phyloP scores from a whole-genome alignment of 352 stramenopile genomes.

The Peronospora farinosa region DNA sequence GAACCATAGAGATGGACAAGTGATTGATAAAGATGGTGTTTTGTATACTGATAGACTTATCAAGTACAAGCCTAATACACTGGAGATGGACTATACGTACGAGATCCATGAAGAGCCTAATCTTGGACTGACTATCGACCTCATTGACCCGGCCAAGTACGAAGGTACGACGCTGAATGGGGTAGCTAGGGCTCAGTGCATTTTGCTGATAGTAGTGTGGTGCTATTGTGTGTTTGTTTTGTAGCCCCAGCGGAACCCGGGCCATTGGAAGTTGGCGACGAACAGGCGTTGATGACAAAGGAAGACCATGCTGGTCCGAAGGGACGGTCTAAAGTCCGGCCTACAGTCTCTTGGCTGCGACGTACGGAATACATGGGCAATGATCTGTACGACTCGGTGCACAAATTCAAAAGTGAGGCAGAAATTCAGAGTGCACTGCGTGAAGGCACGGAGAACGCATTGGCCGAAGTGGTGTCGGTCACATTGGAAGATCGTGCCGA shows the following conservation, averaged over 20 bases:
- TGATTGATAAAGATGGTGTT: not conserved
- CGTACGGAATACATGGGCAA: conserved; percentile 84
- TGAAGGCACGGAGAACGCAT: conserved; percentile 72
- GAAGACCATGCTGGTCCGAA: conserved; percentile 42
- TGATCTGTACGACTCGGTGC: conserved; percentile 77
- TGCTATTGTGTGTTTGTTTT: conserved; percentile 11
- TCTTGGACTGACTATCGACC: conserved; percentile 68
- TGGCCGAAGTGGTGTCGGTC: conserved; percentile 64
- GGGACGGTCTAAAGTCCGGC: conserved; percentile 56
- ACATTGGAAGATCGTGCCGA: conserved; percentile 75
- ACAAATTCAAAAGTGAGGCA: conserved; percentile 85
- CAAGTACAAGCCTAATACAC: conserved; percentile 84
- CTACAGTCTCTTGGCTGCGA: conserved; percentile 73
- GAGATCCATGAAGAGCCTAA: conserved; percentile 81
- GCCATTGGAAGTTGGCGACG: conserved; percentile 62
- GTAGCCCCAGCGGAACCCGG: conserved; percentile 43
- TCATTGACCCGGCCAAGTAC: conserved; percentile 83
- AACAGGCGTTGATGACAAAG: conserved; percentile 77
- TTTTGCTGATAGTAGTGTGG: conserved; percentile 2
- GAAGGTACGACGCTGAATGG: conserved; percentile 37
- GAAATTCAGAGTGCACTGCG: conserved; percentile 79
- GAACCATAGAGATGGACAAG: not conserved
- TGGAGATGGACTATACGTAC: conserved; percentile 83
- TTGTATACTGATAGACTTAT: conserved; percentile 39
- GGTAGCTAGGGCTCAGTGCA: not conserved